phyloP scores from a whole-genome alignment of 257 asterid genomes.

The Nicotiana paniculata region DNA sequence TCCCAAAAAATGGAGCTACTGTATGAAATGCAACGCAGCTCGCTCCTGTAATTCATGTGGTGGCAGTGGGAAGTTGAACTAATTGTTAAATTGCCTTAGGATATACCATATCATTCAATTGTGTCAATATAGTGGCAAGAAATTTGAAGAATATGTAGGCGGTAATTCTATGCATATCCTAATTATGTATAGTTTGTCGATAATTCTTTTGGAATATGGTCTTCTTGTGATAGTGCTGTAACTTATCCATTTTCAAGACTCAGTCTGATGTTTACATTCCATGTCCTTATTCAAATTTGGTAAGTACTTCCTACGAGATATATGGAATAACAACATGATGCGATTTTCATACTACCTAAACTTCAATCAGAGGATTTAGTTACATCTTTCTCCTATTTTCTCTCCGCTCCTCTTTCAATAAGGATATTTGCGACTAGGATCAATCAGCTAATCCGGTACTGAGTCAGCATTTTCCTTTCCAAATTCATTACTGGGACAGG shows the following conservation, averaged over 20 bases:
- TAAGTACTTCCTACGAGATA: background rate
- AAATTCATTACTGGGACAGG: background rate
- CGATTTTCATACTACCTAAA: background rate
- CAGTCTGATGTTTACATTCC: background rate
- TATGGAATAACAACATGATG: background rate
- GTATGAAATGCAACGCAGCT: slow-evolving; percentile 78
- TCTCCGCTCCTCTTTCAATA: too few species aligned
- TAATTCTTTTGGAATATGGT: background rate
- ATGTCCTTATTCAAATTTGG: background rate
- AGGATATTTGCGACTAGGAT: background rate
- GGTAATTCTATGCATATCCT: background rate
- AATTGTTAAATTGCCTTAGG: background rate
- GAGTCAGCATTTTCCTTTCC: background rate
- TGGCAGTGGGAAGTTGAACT: slow-evolving; percentile 68
- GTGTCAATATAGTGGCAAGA: background rate
- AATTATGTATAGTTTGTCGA: background rate
- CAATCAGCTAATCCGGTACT: too few species aligned
- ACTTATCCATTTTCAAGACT: background rate
- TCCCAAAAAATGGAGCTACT: slow-evolving; percentile 96
- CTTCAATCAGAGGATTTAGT: too few species aligned
- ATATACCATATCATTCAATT: background rate
- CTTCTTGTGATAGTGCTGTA: background rate
- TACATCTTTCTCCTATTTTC: too few species aligned
- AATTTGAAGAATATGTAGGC: background rate
- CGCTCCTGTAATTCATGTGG: slow-evolving; percentile 72